A percentile compares a stretch with the other conserved stretches of the same genome.
Conservation (phyloP, 2,329 filamentous ascomycete genomes). For the Bipolaris victoriae region DNA sequence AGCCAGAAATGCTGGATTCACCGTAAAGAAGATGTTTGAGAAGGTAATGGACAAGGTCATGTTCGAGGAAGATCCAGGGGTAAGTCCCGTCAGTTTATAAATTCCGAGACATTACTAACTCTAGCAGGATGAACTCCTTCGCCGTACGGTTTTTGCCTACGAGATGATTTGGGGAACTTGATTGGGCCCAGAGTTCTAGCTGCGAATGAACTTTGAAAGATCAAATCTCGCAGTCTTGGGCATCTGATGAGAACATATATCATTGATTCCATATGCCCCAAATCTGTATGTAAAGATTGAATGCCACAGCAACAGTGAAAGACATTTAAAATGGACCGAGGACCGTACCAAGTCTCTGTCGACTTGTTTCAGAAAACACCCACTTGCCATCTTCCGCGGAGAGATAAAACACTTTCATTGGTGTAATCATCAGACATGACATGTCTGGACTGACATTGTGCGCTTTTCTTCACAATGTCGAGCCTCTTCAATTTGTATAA, state of each 20-base stretch:
- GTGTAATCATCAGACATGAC: too few relatives aligned
- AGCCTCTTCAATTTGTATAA: background rate
- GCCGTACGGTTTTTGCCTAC: slow-evolving; percentile 83
- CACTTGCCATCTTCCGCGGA: too few relatives aligned
- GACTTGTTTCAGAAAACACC: too few relatives aligned
- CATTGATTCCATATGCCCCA: too few relatives aligned
- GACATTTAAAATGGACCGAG: too few relatives aligned
- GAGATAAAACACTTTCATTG: too few relatives aligned
- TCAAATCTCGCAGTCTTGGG: too few relatives aligned
- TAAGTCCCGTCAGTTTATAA: slow-evolving; percentile 45
- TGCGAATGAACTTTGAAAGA: background rate
- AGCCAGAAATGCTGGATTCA: slow-evolving; percentile 71
- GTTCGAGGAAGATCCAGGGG: slow-evolving; percentile 86
- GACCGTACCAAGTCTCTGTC: too few relatives aligned
- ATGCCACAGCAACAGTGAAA: too few relatives aligned
- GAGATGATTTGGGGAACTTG: slow-evolving; percentile 66
- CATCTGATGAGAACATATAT: background rate
- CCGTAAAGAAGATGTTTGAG: slow-evolving; percentile 80
- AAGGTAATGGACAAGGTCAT: slow-evolving; percentile 82
- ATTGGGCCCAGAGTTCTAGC: background rate
- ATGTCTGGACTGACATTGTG: too few relatives aligned
- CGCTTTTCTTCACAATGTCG: background rate
- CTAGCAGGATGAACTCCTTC: slow-evolving; percentile 71
- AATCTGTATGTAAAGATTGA: too few relatives aligned
- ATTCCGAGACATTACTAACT: background rate